phyloP scores from a whole-genome alignment of 805 yeast species.

The Yamadazyma insecticola region DNA sequence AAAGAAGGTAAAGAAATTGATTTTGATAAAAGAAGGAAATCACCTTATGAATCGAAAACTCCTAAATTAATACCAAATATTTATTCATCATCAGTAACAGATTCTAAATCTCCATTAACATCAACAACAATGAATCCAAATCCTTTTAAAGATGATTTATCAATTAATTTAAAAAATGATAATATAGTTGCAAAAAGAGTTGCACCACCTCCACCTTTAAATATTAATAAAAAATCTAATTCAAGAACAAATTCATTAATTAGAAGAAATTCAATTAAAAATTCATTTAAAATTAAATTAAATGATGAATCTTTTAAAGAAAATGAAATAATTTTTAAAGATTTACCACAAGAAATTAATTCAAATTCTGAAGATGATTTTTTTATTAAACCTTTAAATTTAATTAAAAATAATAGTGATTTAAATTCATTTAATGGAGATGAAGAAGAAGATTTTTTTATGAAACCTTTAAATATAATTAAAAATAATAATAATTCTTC shows the following conservation, averaged over 20 bases:
- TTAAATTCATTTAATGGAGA: background rate
- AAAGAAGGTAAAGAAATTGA: slow-evolving; percentile 70
- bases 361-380: slow-evolving; percentile 27
- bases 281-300: slow-evolving; percentile 7
- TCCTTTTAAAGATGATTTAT: slow-evolving; percentile 19
- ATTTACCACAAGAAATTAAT: slow-evolving; percentile 52
- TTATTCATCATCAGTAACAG: slow-evolving; percentile 27
- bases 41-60: slow-evolving; percentile 56
- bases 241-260: slow-evolving; percentile 5
- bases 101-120: slow-evolving; percentile 27
- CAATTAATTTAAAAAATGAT: slow-evolving; percentile 8
- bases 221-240: slow-evolving; percentile 8
- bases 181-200: slow-evolving; percentile 62
- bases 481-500: background rate
- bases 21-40: slow-evolving; percentile 71
- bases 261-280: slow-evolving; percentile 8
- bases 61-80: slow-evolving; percentile 37
- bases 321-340: slow-evolving; percentile 68
- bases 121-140: slow-evolving; percentile 30
- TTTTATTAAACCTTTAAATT: slow-evolving; percentile 25
- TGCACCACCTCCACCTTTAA: slow-evolving; percentile 67
- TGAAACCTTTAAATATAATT: slow-evolving; percentile 29
- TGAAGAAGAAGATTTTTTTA: slow-evolving; percentile 57
- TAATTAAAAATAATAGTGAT: slow-evolving; percentile 3
- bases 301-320: slow-evolving; percentile 57